Conservation (phyloP, 2,329 filamentous ascomycete genomes). For the Clarireedia monteithiana region DNA sequence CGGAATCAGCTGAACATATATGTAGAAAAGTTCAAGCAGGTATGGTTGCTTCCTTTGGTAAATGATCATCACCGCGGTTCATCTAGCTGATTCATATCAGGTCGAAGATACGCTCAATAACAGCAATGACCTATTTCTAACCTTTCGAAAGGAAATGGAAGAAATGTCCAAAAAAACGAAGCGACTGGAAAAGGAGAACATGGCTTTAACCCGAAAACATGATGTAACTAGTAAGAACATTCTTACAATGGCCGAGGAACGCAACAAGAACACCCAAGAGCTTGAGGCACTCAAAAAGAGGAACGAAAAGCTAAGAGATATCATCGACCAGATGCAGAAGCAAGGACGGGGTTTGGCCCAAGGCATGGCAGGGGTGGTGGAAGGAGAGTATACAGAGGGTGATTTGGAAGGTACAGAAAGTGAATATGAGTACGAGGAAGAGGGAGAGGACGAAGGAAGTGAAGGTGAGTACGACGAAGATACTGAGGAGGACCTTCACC, state of each 20-base stretch:
- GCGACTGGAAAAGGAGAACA: conserved; percentile 92
- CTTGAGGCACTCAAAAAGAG: conserved; percentile 69
- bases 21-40: conserved; percentile 99
- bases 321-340: conserved; percentile 94
- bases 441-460: conserved; percentile 43
- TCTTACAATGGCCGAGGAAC: conserved; percentile 93
- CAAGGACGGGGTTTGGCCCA: conserved; percentile 74
- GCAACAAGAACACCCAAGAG: conserved; percentile 66
- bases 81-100: conserved; percentile 48
- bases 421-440: conserved; percentile 58
- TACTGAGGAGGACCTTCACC: conserved; percentile 29
- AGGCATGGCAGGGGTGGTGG: conserved; percentile 52
- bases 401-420: conserved; percentile 49
- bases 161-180: conserved; percentile 99
- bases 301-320: conserved; percentile 84
- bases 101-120: conserved; percentile 98
- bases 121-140: conserved; percentile 93
- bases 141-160: conserved; percentile 98
- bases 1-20: conserved; percentile 96
- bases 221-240: conserved; percentile 92
- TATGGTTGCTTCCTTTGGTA: conserved; percentile 37
- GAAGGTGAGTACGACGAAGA: conserved; percentile 40
- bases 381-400: conserved; percentile 50
- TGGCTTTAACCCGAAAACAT: conserved; percentile 83
- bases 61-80: neutral